Percentiles rank a stretch among this genome's conserved stretches.
These are phyloP conservation scores for Gnomoniopsis smithogilvyi DNA, from an alignment of 2,329 filamentous ascomycete genomes.

Conservation along the genomic window DNA sequence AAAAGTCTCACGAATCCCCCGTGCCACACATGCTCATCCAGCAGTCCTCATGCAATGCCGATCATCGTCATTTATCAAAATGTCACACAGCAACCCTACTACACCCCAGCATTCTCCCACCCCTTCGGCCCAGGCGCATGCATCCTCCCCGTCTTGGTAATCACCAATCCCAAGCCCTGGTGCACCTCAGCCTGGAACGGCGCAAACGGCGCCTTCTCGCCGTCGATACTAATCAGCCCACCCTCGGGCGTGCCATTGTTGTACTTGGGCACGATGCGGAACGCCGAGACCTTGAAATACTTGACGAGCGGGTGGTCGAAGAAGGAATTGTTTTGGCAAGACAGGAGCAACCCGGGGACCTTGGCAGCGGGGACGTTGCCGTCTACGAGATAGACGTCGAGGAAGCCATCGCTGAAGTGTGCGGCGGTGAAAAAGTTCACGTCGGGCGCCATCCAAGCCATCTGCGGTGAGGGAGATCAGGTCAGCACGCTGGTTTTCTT, in stretches of 20 bases:
- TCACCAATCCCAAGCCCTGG: constrained; percentile 74
- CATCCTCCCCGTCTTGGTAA: constrained; percentile 73
- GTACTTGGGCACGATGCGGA: constrained; percentile 71
- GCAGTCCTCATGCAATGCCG: too few relatives aligned
- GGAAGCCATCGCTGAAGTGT: constrained; percentile 76
- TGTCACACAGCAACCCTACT: neutral
- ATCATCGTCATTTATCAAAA: neutral
- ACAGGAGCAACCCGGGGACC: constrained; percentile 66
- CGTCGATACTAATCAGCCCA: constrained; percentile 92
- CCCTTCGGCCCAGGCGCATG: constrained; percentile 57
- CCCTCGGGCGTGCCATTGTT: constrained; percentile 49
- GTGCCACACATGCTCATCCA: too few relatives aligned
- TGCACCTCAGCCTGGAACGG: constrained; percentile 92
- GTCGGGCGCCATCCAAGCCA: constrained; percentile 87
- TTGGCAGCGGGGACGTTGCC: constrained; percentile 68
- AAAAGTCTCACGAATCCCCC: too few relatives aligned
- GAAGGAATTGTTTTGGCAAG: constrained; percentile 69
- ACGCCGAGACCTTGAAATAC: constrained; percentile 84
- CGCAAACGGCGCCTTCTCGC: constrained; percentile 81
- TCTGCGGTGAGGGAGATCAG: constrained; percentile 48
- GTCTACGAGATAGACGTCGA: constrained; percentile 80
- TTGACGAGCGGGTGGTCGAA: constrained; percentile 76
- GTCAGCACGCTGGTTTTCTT: neutral
- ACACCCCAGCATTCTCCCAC: constrained; percentile 39
- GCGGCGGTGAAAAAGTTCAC: constrained; percentile 85